Base-by-base conservation (phyloP, 352 stramenopile species). In the Globisporangium abappressorium region DNA sequence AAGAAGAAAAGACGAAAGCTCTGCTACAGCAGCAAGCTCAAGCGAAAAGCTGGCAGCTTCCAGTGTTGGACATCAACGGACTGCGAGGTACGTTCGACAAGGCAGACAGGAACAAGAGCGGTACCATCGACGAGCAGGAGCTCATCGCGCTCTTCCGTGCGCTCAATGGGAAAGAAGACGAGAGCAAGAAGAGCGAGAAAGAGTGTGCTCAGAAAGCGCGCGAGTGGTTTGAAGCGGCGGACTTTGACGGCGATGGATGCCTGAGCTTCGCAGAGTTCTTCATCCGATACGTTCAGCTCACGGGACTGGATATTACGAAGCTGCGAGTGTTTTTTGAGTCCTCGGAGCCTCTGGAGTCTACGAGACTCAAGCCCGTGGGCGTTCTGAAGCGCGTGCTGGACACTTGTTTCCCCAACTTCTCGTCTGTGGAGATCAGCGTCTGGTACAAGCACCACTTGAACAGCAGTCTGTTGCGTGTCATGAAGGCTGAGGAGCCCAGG, bases 201-300 rank as follows among this genome's bases (percentile, higher is more conserved):
- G 41, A 49, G 1, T 22, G 41, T 5, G 5, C 41, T 49, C 14
- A n/a, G 12, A 74, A 74, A 30, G 77, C 73, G 2, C 65, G 59
- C 36, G 70, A 79, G 46, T 89, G 80, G 80, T 82, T 89, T 24
- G 47, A 22, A 2, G 62, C 69, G 2, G 76, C 70, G 0, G 78
- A 86, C 33, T 20, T 69, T 11, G 69, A 84, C 24, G 71, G 70
- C 4, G 70, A 85, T 24, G 60, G 33, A 8, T 61, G 62, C 0
- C 59, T 93, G 22, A 81, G 46, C 22, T 91, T 93, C 68, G 73
- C 79, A 1, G 80, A 91, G 71, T 93, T 93, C 43, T 64, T 92
- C 5, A 5, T 85, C n/a, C 72, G 84, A 34, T 93, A 90, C 62
- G 55, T 80, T 3, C 72, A 91, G 56, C 70, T 89, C 12, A 77